Percentiles rank a stretch among this genome's conserved stretches.
phyloP scores from a whole-genome alignment of 192 early-diverging fungal genomes.

The Endogone sp. region DNA sequence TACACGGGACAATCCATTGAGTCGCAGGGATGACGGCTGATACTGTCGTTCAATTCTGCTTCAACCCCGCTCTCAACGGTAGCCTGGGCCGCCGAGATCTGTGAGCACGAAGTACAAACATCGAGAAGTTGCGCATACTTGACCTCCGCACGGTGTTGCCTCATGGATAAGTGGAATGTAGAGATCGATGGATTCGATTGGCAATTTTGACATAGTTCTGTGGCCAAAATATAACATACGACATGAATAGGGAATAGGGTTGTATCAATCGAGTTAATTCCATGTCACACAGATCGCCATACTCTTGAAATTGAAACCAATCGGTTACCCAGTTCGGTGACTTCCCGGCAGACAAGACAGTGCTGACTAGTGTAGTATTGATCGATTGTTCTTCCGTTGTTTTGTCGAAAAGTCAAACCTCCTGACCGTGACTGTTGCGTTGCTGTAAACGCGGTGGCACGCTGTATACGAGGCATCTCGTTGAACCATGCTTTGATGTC shows the following conservation, averaged over 20 bases:
- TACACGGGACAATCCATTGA: conserved; percentile 62
- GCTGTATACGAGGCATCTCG: conserved; percentile 62
- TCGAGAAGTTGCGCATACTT: conserved; percentile 27
- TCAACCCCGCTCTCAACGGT: not conserved
- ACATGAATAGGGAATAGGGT: too few relatives aligned
- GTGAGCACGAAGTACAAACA: conserved; percentile 50
- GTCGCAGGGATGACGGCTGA: conserved; percentile 40
- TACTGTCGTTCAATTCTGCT: not conserved
- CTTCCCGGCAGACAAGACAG: conserved; percentile 57
- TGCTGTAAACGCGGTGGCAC: conserved; percentile 34
- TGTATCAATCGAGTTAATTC: too few relatives aligned
- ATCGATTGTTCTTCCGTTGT: conserved; percentile 51
- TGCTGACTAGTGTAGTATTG: conserved; percentile 64
- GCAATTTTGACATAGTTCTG: conserved; percentile 13
- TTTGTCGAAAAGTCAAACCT: not conserved
- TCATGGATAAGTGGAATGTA: not conserved
- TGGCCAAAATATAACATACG: too few relatives aligned
- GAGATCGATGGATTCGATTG: not conserved
- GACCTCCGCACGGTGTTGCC: conserved; percentile 29
- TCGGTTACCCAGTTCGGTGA: conserved; percentile 41
- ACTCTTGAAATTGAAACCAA: conserved; percentile 18
- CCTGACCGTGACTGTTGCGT: conserved; percentile 19
- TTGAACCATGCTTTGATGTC: conserved; percentile 70
- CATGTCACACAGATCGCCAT: too few relatives aligned
- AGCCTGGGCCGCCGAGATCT: conserved; percentile 11